Base-by-base conservation (phyloP, 164 flowering plant genomes). In the Umbellularia californica region DNA sequence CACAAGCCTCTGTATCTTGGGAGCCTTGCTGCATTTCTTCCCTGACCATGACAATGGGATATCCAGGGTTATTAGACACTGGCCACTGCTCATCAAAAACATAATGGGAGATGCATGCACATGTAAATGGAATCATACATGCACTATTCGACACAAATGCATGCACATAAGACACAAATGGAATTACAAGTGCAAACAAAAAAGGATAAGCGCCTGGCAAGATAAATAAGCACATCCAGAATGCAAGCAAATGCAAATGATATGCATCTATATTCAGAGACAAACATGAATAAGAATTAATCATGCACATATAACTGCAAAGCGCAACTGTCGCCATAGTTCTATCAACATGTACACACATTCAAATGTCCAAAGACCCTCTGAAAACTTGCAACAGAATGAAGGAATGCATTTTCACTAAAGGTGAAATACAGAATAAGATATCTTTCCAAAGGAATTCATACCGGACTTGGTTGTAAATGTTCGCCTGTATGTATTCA, bases 1-100 rank as follows among this genome's bases (percentile, higher is more conserved):
- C 14, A 85, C 88, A 75, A 85, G 77, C 81, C 88, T 83, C 79
- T 85, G 88, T 10, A 83, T 85, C 73, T 85, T 85, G 3, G 88
- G 88, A 69, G 84, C 88, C 74, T 83, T 85, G 68, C 86, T 83
- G 41, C 74, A 76, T 63, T 81, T 76, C 72, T 83, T 82, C 12
- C 86, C 88, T 85, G 83, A 66, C 30, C 64, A 69, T 5, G 24
- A 70, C 27, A 50, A 22, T 25, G 10, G 15, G 47, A 19, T 14
- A 50, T n/a, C 23, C 15, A 69, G 6, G 17, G 50, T 14, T 47
- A 1, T 4, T 17, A 69, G 27, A 22, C 15, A 64, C 0, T 17
- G 13, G 12, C 67, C 28, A 64, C 67, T 23, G 66, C 23, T 2
- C 67, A 64, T 64, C 12, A 0, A 64, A 22, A 64, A 64, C 22